phyloP scores from a whole-genome alignment of 2,329 filamentous ascomycete species.

The Cordyceps pruinosa region DNA sequence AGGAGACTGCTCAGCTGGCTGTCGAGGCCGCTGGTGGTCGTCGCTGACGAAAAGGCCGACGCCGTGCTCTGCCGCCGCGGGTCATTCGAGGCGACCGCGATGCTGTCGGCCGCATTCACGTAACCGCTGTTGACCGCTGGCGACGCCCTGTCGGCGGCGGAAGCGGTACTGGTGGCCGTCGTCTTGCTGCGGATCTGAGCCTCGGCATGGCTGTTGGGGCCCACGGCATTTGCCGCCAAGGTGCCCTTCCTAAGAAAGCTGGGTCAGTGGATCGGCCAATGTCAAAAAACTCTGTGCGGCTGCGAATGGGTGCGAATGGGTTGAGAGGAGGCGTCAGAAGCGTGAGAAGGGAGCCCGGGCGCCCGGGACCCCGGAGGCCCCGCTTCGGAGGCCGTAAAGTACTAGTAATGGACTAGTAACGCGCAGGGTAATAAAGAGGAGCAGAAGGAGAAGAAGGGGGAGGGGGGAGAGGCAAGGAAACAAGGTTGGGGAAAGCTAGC shows the following conservation, averaged over 20 bases:
- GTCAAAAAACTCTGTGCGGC: conserved; percentile 2
- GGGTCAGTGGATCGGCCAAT: conserved; percentile 19
- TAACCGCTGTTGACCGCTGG: conserved; percentile 1
- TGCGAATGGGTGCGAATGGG: too few relatives aligned
- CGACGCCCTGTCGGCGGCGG: not conserved
- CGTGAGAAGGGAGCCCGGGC: not conserved
- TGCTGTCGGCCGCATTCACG: not conserved
- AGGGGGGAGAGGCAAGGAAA: not conserved
- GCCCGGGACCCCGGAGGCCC: conserved; percentile 1
- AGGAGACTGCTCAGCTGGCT: conserved; percentile 20
- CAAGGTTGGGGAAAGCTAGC: conserved; percentile 4
- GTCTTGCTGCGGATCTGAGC: conserved; percentile 36
- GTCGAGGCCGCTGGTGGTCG: conserved; percentile 21
- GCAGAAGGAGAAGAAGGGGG: not conserved
- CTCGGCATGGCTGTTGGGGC: conserved; percentile 35
- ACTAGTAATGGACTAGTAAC: conserved; percentile 2
- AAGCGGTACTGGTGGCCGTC: conserved; percentile 21
- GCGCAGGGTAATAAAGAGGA: not conserved
- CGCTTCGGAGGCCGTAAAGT: conserved; percentile 6
- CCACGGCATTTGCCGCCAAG: conserved; percentile 31
- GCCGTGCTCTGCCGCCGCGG: conserved; percentile 31
- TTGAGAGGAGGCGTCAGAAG: not conserved
- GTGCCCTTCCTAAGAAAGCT: conserved; percentile 35
- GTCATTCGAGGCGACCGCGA: conserved; percentile 22
- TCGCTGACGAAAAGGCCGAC: conserved; percentile 16